Conservation (phyloP, 768 basidiomycete genomes). For the Russula griseocarnosa region DNA sequence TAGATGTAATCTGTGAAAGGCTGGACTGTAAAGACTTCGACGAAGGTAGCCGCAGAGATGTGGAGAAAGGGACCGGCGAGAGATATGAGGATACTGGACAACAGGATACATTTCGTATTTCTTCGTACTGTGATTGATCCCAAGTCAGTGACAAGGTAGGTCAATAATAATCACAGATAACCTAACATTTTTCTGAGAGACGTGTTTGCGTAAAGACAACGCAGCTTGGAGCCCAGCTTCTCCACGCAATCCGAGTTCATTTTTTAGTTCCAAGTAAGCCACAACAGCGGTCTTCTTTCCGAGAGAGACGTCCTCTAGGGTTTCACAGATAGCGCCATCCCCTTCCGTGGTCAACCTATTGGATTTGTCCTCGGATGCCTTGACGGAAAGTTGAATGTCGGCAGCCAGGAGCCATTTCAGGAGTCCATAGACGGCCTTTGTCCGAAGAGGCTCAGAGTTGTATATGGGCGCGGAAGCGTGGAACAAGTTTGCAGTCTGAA, state of each 20-base stretch:
- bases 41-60: too few relatives aligned
- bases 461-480: background rate
- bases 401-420: too few relatives aligned
- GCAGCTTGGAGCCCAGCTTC: background rate
- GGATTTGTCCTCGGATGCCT: too few relatives aligned
- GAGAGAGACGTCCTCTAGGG: background rate
- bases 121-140: background rate
- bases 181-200: background rate
- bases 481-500: background rate
- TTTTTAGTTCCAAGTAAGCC: background rate
- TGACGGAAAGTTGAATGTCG: background rate
- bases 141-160: background rate
- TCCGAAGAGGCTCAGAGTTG: background rate
- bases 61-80: too few relatives aligned
- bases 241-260: background rate
- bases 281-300: background rate
- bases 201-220: background rate
- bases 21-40: too few relatives aligned
- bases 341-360: too few relatives aligned
- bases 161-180: background rate
- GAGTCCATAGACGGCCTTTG: too few relatives aligned
- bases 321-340: too few relatives aligned
- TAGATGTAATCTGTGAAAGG: too few relatives aligned
- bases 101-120: background rate
- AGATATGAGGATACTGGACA: too few relatives aligned